Evolutionary conservation across 208 protist genomes (phyloP).

Genomic region (Crithidia acanthocephali): DNA sequence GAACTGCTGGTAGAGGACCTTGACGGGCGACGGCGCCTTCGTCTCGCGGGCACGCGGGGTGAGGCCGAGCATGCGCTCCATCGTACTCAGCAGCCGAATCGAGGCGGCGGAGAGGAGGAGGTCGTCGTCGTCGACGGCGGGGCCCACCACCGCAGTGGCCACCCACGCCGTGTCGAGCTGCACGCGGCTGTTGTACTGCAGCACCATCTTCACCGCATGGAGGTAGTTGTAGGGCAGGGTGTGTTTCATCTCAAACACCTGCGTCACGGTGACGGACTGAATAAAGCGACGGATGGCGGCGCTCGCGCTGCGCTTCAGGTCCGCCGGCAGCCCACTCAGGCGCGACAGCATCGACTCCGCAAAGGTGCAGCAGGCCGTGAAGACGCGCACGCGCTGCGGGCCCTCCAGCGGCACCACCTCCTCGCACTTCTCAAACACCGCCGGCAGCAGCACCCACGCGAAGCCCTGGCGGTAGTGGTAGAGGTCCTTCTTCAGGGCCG

Average conservation of each 20-base stretch:
- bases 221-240: slow-evolving; percentile 85
- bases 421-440: slow-evolving; percentile 77
- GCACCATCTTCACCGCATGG: slow-evolving; percentile 79
- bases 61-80: slow-evolving; percentile 72
- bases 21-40: slow-evolving; percentile 76
- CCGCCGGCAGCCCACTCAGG: slow-evolving; percentile 66
- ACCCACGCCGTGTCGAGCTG: slow-evolving; percentile 75
- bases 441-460: slow-evolving; percentile 78
- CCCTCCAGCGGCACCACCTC: slow-evolving; percentile 65
- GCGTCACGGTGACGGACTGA: slow-evolving; percentile 54
- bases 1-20: slow-evolving; percentile 82
- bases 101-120: slow-evolving; percentile 76
- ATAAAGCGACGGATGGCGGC: slow-evolving; percentile 64
- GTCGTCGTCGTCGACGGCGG: slow-evolving; percentile 72
- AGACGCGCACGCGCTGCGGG: slow-evolving; percentile 77
- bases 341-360: slow-evolving; percentile 80
- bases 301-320: slow-evolving; percentile 52
- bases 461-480: slow-evolving; percentile 90
- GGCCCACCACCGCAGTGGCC: slow-evolving; percentile 41
- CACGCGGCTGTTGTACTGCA: slow-evolving; percentile 88
- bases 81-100: slow-evolving; percentile 61
- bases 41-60: slow-evolving; percentile 76
- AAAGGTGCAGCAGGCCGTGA: slow-evolving; percentile 75
- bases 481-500: slow-evolving; percentile 79
- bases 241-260: slow-evolving; percentile 87